phyloP scores from a whole-genome alignment of 192 early-diverging fungal genomes.

The Spizellomyces sp. region DNA sequence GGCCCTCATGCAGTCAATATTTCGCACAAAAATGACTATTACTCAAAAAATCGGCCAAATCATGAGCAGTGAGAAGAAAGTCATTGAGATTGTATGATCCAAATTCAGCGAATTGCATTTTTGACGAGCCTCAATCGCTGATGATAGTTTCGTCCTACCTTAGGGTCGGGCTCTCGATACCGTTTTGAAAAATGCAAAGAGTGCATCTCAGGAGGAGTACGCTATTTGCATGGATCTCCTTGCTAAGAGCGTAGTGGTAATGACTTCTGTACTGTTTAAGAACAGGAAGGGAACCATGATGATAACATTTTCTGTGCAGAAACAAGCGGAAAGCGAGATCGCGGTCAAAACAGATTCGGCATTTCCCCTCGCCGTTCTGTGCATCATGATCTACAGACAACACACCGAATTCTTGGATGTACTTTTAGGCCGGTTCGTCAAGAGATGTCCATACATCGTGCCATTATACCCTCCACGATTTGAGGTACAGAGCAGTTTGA shows the following conservation, averaged over 20 bases:
- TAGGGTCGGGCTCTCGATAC: slow-evolving; percentile 20
- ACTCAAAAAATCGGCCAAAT: slow-evolving; percentile 35
- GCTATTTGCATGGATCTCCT: slow-evolving; percentile 48
- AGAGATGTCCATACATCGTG: slow-evolving; percentile 70
- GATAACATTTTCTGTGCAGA: slow-evolving; percentile 24
- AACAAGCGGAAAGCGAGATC: slow-evolving; percentile 74
- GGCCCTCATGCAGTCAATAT: slow-evolving; percentile 4
- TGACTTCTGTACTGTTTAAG: neutral
- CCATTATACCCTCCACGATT: slow-evolving; percentile 60
- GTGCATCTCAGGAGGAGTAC: neutral
- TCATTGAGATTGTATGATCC: slow-evolving; percentile 34
- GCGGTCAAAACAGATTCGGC: slow-evolving; percentile 59
- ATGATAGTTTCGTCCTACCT: neutral
- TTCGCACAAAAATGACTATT: slow-evolving; percentile 31
- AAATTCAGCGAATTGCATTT: neutral
- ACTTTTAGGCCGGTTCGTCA: slow-evolving; percentile 65
- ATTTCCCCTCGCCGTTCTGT: slow-evolving; percentile 67
- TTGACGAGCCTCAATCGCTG: no score
- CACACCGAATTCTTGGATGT: slow-evolving; percentile 63
- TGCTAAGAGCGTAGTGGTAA: slow-evolving; percentile 63
- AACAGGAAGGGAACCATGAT: neutral
- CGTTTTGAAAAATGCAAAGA: slow-evolving; percentile 20
- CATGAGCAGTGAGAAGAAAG: slow-evolving; percentile 28
- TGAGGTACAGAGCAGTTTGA: slow-evolving; percentile 39
- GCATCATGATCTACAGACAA: slow-evolving; percentile 55